Evolutionary conservation across 768 basidiomycete genomes (phyloP), one percentile per base, ranked within the genome.

Genomic region (Termitomyces sp.): DNA sequence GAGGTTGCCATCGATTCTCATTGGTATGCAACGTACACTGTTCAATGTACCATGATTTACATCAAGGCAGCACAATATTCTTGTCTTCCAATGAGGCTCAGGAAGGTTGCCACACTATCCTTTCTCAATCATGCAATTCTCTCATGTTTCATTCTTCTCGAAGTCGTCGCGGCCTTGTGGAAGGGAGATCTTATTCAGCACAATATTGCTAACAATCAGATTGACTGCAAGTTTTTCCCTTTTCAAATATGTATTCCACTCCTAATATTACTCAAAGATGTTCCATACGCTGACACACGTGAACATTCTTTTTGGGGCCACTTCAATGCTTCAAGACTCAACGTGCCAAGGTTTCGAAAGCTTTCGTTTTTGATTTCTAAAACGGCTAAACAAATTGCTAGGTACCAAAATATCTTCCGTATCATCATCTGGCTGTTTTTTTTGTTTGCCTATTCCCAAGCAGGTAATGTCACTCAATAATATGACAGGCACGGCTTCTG

Each of bases 1-100:
- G 96, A 98, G 71, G 77, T 88, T 72, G 94, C 96, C n/a, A 92
- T 96, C 63, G 96, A 98, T 72, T 85, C 92, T 57, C 86, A 94
- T 67, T 93, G 94, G 92, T 94, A 68, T 25, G 69, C 14, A 25
- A 11, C 20, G 15, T 40, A 31, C 11, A 29, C 11, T 32, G 59
- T 57, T 11, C n/a, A 11, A 56, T 34, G 12, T 2, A 12, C 31
- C 42, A 17, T n/a, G 25, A 20, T 45, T 20, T 17, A 34, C 42
- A 11, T 34, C 20, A 6, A 10, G 31, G n/a, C 56, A 93, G 92
- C 65, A 82, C 86, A 6, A 90, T 92, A 66, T 95, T 96, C 71
- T 73, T 96, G 46, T 93, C 93, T 10, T 95, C 92, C 0, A 86
- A 72, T 52, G 94, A 95, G 74, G 86, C 92, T 14, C 94, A 96